phyloP scores from a whole-genome alignment of 78 protist genomes.

The Speleostelium caveatum region DNA sequence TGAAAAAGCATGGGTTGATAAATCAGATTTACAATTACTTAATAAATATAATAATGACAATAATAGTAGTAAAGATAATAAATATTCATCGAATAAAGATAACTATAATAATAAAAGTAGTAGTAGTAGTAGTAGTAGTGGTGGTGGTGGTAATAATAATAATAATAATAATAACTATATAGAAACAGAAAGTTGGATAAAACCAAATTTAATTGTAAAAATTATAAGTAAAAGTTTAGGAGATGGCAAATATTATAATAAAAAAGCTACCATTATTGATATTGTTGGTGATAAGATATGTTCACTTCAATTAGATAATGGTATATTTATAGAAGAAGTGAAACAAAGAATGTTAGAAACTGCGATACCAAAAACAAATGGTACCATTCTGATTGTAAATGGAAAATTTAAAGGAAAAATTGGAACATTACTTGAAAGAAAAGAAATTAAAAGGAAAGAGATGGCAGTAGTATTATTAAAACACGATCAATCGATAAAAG shows the following conservation, averaged over 20 bases:
- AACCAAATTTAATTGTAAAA: constrained; percentile 55
- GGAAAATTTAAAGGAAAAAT: constrained; percentile 44
- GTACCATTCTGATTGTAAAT: constrained; percentile 23
- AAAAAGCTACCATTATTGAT: constrained; percentile 64
- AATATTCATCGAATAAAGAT: too few relatives aligned
- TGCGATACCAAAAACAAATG: constrained; percentile 40
- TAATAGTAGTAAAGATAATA: background rate
- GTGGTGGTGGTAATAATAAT: too few relatives aligned
- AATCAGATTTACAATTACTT: background rate
- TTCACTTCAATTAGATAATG: constrained; percentile 44
- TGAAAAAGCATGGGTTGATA: constrained; percentile 9
- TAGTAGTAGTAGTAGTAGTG: too few relatives aligned
- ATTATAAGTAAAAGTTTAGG: constrained; percentile 51
- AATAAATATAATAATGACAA: background rate
- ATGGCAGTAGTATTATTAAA: constrained; percentile 33
- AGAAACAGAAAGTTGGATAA: constrained; percentile 52
- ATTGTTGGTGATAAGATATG: constrained; percentile 54
- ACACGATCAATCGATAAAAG: constrained; percentile 23
- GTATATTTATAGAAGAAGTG: constrained; percentile 48
- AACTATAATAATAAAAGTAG: too few relatives aligned
- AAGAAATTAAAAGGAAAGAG: constrained; percentile 4
- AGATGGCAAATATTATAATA: constrained; percentile 69
- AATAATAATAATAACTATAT: background rate
- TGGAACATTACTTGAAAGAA: constrained; percentile 49
- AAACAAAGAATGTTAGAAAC: constrained; percentile 72